Base-by-base conservation (phyloP, 768 basidiomycete species). In the Basidioascus undulatus region DNA sequence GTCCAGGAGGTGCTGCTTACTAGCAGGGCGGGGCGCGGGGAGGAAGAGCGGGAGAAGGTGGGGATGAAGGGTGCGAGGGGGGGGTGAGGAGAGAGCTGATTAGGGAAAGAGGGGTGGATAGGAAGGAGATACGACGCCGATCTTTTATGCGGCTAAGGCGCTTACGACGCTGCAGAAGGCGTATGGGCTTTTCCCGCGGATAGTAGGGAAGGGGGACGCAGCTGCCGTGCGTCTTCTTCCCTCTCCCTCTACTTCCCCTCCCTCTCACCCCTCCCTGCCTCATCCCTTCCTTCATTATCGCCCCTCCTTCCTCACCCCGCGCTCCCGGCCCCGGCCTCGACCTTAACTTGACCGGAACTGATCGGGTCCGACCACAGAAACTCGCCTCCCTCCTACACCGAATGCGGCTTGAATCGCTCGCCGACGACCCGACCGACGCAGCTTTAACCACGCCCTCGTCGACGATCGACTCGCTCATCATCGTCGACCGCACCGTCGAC, bases 1-100 rank as follows among this genome's bases (percentile, higher is more conserved):
- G 92, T 96, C 89, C 89, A 96, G 13, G 80, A 84, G 1, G 92
- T 98, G 48, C 82, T 81, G 19, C 80, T 83, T 21, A 98, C 73
- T 15, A 94, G 48, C 2, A 96, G 61, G 1, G 83, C 86, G 4
- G 84, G 82, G 42, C 87, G 65, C n/a, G n/a, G n/a, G n/a, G n/a
- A n/a, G n/a, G n/a, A n/a, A n/a, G n/a, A n/a, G n/a, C n/a, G n/a
- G n/a, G n/a, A n/a, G n/a, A n/a, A n/a, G n/a, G n/a, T n/a, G n/a
- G n/a, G n/a, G n/a, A n/a, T n/a, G n/a, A n/a, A n/a, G n/a, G n/a
- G n/a, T n/a, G n/a, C n/a, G n/a, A n/a, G n/a, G n/a, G n/a, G n/a
- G n/a, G n/a, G n/a, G n/a, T n/a, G n/a, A n/a, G n/a, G n/a, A n/a
- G n/a, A n/a, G n/a, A n/a, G n/a, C n/a, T n/a, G n/a, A n/a, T n/a